phyloP scores from a whole-genome alignment of 1,284 basidiomycete genomes.

The Boletus smithii region DNA sequence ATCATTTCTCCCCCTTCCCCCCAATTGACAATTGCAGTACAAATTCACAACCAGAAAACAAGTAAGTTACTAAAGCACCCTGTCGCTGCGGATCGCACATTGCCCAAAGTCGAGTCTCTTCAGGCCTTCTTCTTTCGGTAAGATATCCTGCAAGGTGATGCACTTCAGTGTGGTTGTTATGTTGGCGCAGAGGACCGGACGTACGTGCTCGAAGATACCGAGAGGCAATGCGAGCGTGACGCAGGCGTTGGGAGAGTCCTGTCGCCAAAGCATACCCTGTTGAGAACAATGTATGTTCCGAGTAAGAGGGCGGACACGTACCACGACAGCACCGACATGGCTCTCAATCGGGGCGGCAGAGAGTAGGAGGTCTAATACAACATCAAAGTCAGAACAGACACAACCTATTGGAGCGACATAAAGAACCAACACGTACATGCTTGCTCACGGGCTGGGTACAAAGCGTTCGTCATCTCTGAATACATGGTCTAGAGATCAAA shows the following conservation, averaged over 20 bases:
- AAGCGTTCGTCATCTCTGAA: constrained; percentile 2
- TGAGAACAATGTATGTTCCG: background rate
- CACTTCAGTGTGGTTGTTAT: background rate
- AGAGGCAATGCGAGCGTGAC: constrained; percentile 69
- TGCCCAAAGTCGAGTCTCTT: constrained; percentile 58
- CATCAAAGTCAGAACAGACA: constrained; percentile 1
- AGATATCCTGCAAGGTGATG: constrained; percentile 47
- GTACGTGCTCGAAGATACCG: constrained; percentile 69
- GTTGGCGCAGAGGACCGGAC: constrained; percentile 19
- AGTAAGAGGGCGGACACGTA: constrained; percentile 31
- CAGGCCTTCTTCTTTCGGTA: constrained; percentile 60
- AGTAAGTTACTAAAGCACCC: constrained; percentile 38
- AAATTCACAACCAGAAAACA: no score
- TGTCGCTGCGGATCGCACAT: constrained; percentile 65
- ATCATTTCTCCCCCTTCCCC: no score
- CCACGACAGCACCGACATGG: constrained; percentile 72
- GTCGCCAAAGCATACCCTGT: background rate
- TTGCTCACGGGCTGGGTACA: constrained; percentile 60
- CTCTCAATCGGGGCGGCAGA: constrained; percentile 76
- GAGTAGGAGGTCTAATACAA: constrained; percentile 60
- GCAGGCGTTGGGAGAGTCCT: constrained; percentile 77
- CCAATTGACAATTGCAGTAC: no score
- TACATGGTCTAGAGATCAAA: background rate
- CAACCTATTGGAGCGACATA: background rate
- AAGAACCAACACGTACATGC: constrained; percentile 46